Evolutionary conservation across 2,329 filamentous ascomycete species (phyloP).

Genomic region (Verticillium zaregamsianum): DNA sequence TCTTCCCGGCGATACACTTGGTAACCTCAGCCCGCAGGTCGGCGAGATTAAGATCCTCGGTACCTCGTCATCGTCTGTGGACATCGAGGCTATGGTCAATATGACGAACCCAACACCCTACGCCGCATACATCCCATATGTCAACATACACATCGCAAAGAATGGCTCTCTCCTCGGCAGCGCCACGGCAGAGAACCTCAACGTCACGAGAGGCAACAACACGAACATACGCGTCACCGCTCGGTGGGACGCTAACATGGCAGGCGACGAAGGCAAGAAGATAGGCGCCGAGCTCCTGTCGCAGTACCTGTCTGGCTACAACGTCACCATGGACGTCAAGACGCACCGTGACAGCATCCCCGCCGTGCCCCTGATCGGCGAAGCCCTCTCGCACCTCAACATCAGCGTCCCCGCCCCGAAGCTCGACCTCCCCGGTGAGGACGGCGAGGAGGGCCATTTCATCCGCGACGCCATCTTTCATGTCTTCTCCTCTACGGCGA

Average conservation of each 20-base stretch:
- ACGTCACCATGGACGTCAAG: slow-evolving; percentile 73
- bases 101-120: slow-evolving; percentile 90
- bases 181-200: slow-evolving; percentile 60
- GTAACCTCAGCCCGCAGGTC: slow-evolving; percentile 56
- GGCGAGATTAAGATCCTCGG: slow-evolving; percentile 68
- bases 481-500: slow-evolving; percentile 78
- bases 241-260: slow-evolving; percentile 68
- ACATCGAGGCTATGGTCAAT: slow-evolving; percentile 69
- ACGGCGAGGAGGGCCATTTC: slow-evolving; percentile 56
- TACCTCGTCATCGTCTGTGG: slow-evolving; percentile 67
- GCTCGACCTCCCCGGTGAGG: slow-evolving; percentile 52
- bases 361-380: slow-evolving; percentile 64
- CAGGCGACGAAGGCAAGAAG: slow-evolving; percentile 55
- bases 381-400: slow-evolving; percentile 67
- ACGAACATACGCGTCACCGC: slow-evolving; percentile 63
- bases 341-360: slow-evolving; percentile 72
- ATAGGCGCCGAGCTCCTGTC: slow-evolving; percentile 73
- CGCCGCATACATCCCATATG: slow-evolving; percentile 73
- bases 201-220: slow-evolving; percentile 67
- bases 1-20: slow-evolving; percentile 49
- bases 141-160: slow-evolving; percentile 70
- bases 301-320: slow-evolving; percentile 81
- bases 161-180: slow-evolving; percentile 75
- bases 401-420: slow-evolving; percentile 69
- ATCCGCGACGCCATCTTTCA: slow-evolving; percentile 85